Base-by-base conservation (phyloP, 2,329 filamentous ascomycete species). In the Beauveria pseudobassiana region DNA sequence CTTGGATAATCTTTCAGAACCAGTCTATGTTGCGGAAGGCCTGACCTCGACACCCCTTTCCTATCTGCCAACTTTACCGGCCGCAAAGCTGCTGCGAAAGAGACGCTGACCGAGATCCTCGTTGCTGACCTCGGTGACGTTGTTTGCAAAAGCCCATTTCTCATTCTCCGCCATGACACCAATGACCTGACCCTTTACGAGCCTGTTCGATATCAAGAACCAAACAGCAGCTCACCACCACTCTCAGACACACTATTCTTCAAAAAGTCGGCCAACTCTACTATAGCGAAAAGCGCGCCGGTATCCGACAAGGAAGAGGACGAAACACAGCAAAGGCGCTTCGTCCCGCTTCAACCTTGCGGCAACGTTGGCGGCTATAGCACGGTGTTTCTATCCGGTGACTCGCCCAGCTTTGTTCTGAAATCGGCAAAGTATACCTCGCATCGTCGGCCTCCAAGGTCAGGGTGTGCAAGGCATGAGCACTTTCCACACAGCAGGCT, bases 131-230 rank as follows among this genome's bases (percentile, higher is more conserved):
- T 99, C 14, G 95, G 95, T 28, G 91, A 96, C 69, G 76, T 80
- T 5, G 85, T 85, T 10, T 80, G 81, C 24, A 86, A 83, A 64
- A 85, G 83, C 3, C 91, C 93, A 7, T 91, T 96, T 72, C 78
- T 99, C 22, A 87, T 98, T 67, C 78, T 93, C 30, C 89, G 93
- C 56, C 91, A 91, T 54, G 81, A 84, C 10, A 87, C 85, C 63
- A 89, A 96, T 65, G 93, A 98, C 70, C 77, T 98, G 40, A 88
- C 89, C 12, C 82, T 98, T 51, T 99, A 98, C 71, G 87, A 95
- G 71, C 92, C 93, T 1, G 88, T 91, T 67, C 80, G 84, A 48
- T 77, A 77, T 64, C 75, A 70, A 45, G 71, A 68, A 62, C 66
- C 75, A 30, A 73, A 79, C 6, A 34, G 42, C 42, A 30, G 28